Conservation (phyloP, 495 filamentous ascomycete species). For the Penicillium diatomitis region DNA sequence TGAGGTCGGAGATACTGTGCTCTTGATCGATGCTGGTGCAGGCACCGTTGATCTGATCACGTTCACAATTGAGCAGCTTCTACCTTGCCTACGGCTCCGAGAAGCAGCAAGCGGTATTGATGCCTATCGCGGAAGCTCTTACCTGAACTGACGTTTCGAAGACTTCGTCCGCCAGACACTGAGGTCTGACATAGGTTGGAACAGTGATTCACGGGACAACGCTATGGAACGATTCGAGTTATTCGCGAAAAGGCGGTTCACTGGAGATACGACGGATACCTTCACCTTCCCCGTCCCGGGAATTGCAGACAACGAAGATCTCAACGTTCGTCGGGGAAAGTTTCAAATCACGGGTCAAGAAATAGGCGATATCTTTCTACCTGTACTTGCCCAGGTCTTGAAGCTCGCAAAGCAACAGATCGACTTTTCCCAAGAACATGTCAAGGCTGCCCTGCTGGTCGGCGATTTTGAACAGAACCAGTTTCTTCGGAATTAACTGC, state of each 20-base stretch:
- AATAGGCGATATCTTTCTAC: slow-evolving; percentile 14
- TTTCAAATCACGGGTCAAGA: slow-evolving; percentile 8
- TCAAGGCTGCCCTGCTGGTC: neutral
- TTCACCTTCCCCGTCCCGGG: neutral
- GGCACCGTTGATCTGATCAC: slow-evolving; percentile 65
- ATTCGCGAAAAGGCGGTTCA: slow-evolving; percentile 12
- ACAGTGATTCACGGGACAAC: slow-evolving; percentile 11
- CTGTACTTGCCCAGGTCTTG: slow-evolving; percentile 9
- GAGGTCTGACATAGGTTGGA: slow-evolving; percentile 10
- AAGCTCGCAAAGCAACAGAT: neutral
- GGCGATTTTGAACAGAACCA: neutral
- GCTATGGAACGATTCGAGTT: slow-evolving; percentile 16
- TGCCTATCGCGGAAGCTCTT: slow-evolving; percentile 58
- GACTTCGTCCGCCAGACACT: slow-evolving; percentile 54
- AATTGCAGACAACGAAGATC: neutral
- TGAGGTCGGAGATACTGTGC: slow-evolving; percentile 57
- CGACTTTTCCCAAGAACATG: neutral
- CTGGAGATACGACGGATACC: neutral
- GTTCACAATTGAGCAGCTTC: slow-evolving; percentile 25
- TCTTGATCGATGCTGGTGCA: slow-evolving; percentile 71
- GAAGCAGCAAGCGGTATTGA: slow-evolving; percentile 58
- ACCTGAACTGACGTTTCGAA: slow-evolving; percentile 61
- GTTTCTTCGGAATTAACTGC: neutral
- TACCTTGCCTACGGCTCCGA: slow-evolving; percentile 41
- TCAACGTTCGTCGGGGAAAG: slow-evolving; percentile 11